phyloP scores from a whole-genome alignment of 2,329 filamentous ascomycete species.

The Fonsecaea erecta region DNA sequence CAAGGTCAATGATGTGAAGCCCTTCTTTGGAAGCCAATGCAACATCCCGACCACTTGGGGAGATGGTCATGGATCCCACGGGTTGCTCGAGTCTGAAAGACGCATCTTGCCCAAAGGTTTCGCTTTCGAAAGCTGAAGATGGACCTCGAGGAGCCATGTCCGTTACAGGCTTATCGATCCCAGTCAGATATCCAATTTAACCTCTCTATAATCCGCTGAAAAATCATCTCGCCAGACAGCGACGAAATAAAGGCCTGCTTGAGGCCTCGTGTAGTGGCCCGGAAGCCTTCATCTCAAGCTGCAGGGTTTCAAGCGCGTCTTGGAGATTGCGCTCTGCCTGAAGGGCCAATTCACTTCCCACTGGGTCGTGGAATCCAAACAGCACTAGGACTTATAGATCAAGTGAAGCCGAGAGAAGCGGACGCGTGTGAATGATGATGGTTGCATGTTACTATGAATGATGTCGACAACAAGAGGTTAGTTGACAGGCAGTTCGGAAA shows the following conservation, averaged over 20 bases:
- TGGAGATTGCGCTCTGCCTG: not conserved
- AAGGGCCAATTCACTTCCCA: not conserved
- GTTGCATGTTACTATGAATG: not conserved
- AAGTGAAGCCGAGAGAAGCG: not conserved
- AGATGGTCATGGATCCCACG: conserved; percentile 90
- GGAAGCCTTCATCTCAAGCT: not conserved
- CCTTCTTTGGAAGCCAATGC: conserved; percentile 88
- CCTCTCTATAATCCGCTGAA: not conserved
- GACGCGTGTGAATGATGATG: not conserved
- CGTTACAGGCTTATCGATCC: not conserved
- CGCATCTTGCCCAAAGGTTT: conserved; percentile 83
- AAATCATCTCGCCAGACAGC: not conserved
- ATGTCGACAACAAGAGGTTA: not conserved
- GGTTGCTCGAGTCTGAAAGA: conserved; percentile 79
- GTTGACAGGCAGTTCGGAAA: not conserved
- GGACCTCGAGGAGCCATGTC: conserved; percentile 46
- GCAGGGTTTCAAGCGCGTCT: not conserved
- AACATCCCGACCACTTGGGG: conserved; percentile 86
- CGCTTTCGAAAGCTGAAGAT: conserved; percentile 74
- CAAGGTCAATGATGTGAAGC: conserved; percentile 87
- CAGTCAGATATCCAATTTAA: not conserved
- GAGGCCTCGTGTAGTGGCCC: not conserved
- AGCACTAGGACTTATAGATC: not conserved
- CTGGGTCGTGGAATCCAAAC: not conserved
- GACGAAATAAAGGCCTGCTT: not conserved